Conservation (phyloP, 768 basidiomycete genomes). For the Suillus clintonianus region DNA sequence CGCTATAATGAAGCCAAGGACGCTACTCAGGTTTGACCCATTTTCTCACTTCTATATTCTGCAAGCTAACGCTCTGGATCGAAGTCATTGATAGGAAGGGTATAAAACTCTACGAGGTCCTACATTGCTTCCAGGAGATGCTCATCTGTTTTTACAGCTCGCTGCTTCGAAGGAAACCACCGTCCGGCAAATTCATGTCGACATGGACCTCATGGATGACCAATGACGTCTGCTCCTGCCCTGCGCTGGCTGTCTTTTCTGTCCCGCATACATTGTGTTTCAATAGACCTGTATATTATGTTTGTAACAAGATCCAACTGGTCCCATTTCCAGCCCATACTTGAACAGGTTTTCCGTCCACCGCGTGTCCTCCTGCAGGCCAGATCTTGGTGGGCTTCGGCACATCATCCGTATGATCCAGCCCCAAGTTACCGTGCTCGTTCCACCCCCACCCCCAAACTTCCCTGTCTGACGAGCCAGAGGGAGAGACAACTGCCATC, state of each 20-base stretch:
- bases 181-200: constrained; percentile 71
- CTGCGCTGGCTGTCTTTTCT: not conserved
- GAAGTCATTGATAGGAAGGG: constrained; percentile 80
- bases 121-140: constrained; percentile 4
- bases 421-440: constrained; percentile 92
- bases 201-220: constrained; percentile 60
- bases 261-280: not conserved
- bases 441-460: constrained; percentile 98
- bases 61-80: not conserved
- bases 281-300: constrained; percentile 8
- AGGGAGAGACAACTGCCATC: constrained; percentile 39
- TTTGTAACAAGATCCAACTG: constrained; percentile 32
- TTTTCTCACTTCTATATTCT: not conserved
- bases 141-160: constrained; percentile 48
- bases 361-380: constrained; percentile 33
- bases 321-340: constrained; percentile 36
- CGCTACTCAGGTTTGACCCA: constrained; percentile 62
- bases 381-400: constrained; percentile 53
- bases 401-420: constrained; percentile 60
- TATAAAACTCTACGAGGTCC: constrained; percentile 29
- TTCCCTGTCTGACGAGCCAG: constrained; percentile 27
- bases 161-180: constrained; percentile 70
- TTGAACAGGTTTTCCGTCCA: constrained; percentile 13
- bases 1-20: constrained; percentile 83
- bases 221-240: not conserved